Percentiles rank a stretch among this genome's conserved stretches.
phyloP scores from a whole-genome alignment of 1,284 basidiomycete genomes.

The Cystobasidium sp. region DNA sequence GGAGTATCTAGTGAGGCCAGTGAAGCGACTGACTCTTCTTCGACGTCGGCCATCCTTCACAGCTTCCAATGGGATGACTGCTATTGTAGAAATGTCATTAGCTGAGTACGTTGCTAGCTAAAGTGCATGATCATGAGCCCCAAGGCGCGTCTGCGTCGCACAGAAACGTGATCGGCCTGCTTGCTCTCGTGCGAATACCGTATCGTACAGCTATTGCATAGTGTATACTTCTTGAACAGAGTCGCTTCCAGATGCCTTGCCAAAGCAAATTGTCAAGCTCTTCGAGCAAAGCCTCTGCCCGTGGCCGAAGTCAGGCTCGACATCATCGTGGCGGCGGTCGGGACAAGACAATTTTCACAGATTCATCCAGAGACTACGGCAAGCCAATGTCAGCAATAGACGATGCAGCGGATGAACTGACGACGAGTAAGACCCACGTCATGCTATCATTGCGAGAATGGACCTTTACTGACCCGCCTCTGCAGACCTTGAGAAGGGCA shows the following conservation, averaged over 20 bases:
- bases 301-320: slow-evolving; percentile 26
- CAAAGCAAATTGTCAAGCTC: background rate
- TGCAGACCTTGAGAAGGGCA: slow-evolving; percentile 22
- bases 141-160: background rate
- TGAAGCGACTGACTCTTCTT: background rate
- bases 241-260: background rate
- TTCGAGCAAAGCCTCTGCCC: slow-evolving; percentile 10
- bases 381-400: slow-evolving; percentile 65
- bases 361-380: slow-evolving; percentile 52
- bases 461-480: slow-evolving; percentile 19
- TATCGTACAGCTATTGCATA: background rate
- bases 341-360: slow-evolving; percentile 46
- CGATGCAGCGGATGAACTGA: slow-evolving; percentile 54
- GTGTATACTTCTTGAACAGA: background rate
- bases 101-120: background rate
- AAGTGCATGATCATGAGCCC: background rate
- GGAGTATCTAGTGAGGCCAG: background rate
- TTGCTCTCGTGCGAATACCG: background rate
- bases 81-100: background rate
- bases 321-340: slow-evolving; percentile 27
- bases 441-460: slow-evolving; percentile 48
- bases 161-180: background rate
- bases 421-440: slow-evolving; percentile 50
- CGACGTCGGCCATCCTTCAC: background rate
- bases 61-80: background rate